Evolutionary conservation across 345 rosid genomes (phyloP), one percentile per base, ranked within the genome.

Genomic region (Erysimum cheiranthoides): DNA sequence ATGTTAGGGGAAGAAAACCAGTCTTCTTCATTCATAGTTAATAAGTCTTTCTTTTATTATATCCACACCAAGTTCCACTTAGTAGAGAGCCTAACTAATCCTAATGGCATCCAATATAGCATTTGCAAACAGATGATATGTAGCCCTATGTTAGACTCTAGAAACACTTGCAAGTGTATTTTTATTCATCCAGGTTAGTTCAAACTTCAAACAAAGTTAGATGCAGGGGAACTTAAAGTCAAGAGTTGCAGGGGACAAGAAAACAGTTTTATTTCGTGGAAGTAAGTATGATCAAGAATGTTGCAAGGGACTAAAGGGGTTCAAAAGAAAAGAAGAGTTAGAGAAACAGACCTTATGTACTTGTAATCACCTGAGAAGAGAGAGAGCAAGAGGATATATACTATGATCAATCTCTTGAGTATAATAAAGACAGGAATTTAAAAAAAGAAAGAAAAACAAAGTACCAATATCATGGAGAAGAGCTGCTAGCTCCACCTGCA

Each of bases 381-480:
- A 62, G 49, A 57, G 54, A 45, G 51, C 1, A 21, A 64, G 38
- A 75, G 64, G 8, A 43, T 46, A 46, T 13, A 49, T 28, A 43
- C 12, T 17, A 52, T 8, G 43, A 52, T 61, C 12, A 62, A 69
- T 13, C 10, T 28, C 28, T 40, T 53, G 47, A 50, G 8, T 17
- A 45, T 3, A 53, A 54, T 3, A 53, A 54, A 34, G 51, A 77
- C 56, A 39, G 30, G 63, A 59, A 11, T 59, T 9, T 36, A 45
- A 79, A 28, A 40, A 49, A 5, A 40, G 18, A 17, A 4, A 11
- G 8, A 2, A 27, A 31, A 9, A 36, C 11, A 0, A 65, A 61
- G 40, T 54, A 88, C 92, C 96, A 51, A 93, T 81, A 57, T 93
- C 98, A 73, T 93, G 97, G 61, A 93, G 93, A 81, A 93, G 92